These are phyloP conservation scores for Fusarium sp. DNA, from an alignment of 2,329 filamentous ascomycete genomes.

Conservation along the genomic window DNA sequence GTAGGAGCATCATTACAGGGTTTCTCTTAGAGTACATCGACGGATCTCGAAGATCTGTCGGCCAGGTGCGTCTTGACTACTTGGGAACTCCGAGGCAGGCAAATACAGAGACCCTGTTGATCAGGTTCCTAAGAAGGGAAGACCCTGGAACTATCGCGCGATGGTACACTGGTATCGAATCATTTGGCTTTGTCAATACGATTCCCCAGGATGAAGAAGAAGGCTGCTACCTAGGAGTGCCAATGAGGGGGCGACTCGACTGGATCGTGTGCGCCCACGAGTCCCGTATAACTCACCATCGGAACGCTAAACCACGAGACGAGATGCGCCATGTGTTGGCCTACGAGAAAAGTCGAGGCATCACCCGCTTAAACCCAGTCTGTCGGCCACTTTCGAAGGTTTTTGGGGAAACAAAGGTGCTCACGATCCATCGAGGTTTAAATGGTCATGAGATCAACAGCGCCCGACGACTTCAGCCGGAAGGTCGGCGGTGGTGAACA, in stretches of 20 bases:
- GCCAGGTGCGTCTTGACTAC: background rate
- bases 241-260: constrained; percentile 1
- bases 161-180: too few relatives aligned
- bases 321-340: background rate
- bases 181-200: too few relatives aligned
- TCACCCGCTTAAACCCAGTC: too few relatives aligned
- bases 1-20: background rate
- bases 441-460: too few relatives aligned
- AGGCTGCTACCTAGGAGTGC: background rate
- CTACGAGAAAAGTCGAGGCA: background rate
- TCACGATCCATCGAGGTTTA: background rate
- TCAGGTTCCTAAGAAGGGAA: background rate
- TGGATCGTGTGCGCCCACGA: background rate
- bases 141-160: background rate
- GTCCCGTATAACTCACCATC: background rate
- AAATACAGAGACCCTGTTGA: background rate
- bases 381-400: too few relatives aligned
- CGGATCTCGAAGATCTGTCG: background rate
- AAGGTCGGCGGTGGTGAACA: too few relatives aligned
- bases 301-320: background rate
- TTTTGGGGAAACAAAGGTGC: too few relatives aligned
- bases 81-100: accelerated
- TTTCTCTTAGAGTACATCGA: background rate
- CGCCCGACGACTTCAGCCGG: too few relatives aligned
- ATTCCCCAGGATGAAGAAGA: background rate